Base-by-base conservation (phyloP, 1,284 basidiomycete genomes). In the Anthracocystis panici-leucophaei region DNA sequence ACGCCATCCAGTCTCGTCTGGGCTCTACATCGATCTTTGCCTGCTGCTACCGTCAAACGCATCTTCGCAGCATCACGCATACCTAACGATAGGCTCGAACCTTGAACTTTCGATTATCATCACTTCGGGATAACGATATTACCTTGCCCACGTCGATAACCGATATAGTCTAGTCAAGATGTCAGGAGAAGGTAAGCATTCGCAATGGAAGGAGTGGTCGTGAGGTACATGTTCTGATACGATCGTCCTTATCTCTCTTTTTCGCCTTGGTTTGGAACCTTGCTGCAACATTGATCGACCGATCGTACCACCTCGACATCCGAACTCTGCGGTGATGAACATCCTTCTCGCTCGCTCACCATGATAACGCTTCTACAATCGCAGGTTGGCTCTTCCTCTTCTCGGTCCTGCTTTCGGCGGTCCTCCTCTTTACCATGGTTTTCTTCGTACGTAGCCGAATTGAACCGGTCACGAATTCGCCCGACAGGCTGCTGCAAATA, bases 391-490 rank as follows among this genome's bases (percentile, higher is more conserved):
- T 84, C 16, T 84, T 80, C 70, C 76, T 84, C 44, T 65, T 84
- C 41, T 80, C 82, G 53, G 82, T 84, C 54, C 73, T 84, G 63
- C 66, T 84, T 40, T 74, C 83, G 48, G 83, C 83, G 33, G 78
- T 77, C 42, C 77, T 84, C 33, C 80, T 84, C 42, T 84, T 84
- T 61, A 83, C 83, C 41, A 84, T 84, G 83, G 83, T 84, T 58
- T 84, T 84, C 73, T 83, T 82, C 65, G 81, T 82, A 69, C 64
- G 80, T 76, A 42, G 23, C 33, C 27, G 8, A 44, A 23, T n/a
- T 18, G 5, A n/a, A 8, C 33, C 52, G 27, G 35, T 3, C 33
- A 10, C 38, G 10, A 21, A 6, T 42, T 14, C 25, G 23, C 33
- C 45, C 21, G 5, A 23, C 20, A 5, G 12, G 7, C 46, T 33